A percentile compares a stretch with the other conserved stretches of the same genome.
phyloP scores from a whole-genome alignment of 2,329 filamentous ascomycete species.

The Truncatella angustata region DNA sequence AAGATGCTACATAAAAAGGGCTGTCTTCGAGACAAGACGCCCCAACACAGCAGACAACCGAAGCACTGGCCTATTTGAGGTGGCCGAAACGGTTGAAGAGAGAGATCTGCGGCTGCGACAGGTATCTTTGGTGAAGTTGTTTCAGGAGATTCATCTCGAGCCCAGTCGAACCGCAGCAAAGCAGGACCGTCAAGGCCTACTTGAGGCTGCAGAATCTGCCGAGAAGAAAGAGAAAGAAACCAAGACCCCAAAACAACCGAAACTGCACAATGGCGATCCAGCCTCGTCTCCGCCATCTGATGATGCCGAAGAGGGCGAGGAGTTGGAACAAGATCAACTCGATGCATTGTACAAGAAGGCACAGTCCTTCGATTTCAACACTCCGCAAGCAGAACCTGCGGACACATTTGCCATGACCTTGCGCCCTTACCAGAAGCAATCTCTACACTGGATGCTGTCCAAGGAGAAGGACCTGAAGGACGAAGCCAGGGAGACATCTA shows the following conservation, averaged over 20 bases:
- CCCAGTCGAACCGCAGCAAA: constrained; percentile 71
- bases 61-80: constrained; percentile 72
- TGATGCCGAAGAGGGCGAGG: constrained; percentile 79
- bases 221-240: constrained; percentile 69
- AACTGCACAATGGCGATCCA: constrained; percentile 25
- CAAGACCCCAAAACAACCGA: constrained; percentile 35
- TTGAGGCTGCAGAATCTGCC: constrained; percentile 84
- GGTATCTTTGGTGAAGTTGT: constrained; percentile 81
- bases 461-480: constrained; percentile 82
- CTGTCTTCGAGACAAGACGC: constrained; percentile 66
- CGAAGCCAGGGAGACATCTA: constrained; percentile 68
- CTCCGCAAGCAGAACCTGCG: constrained; percentile 80
- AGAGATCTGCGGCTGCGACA: constrained; percentile 80
- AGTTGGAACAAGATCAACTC: constrained; percentile 92
- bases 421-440: constrained; percentile 92
- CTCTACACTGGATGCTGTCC: constrained; percentile 91
- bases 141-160: constrained; percentile 82
- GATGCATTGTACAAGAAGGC: constrained; percentile 94
- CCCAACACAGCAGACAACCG: constrained; percentile 69
- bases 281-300: constrained; percentile 56
- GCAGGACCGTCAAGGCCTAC: constrained; percentile 77
- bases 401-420: constrained; percentile 79
- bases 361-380: constrained; percentile 93
- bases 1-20: constrained; percentile 69
- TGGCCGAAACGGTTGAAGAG: constrained; percentile 83